These are phyloP conservation scores for Acacia crassicarpa DNA, from an alignment of 306 rosid species.

Conservation along the genomic window DNA sequence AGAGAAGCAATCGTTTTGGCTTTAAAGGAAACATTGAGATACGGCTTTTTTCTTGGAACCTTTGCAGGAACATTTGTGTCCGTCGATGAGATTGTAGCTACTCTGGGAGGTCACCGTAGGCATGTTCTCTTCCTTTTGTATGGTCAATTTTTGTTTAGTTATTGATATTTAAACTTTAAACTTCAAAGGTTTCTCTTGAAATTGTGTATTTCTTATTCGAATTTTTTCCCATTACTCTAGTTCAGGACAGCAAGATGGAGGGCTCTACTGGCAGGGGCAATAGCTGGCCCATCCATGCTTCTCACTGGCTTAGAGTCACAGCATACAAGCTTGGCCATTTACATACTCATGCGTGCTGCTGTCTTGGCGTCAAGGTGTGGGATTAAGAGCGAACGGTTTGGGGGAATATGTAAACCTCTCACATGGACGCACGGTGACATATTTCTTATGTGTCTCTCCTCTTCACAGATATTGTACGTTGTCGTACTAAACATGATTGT, in stretches of 20 bases:
- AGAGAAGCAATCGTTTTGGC: conserved; percentile 66
- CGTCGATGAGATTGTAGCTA: conserved; percentile 71
- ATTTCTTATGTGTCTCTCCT: conserved; percentile 95
- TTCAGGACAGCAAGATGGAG: conserved; percentile 97
- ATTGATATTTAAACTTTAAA: not conserved
- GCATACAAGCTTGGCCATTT: conserved; percentile 88
- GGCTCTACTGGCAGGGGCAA: conserved; percentile 88
- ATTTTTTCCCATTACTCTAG: conserved; percentile 33
- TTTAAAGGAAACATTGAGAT: conserved; percentile 87
- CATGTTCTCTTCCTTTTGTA: conserved; percentile 50
- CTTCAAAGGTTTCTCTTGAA: not conserved
- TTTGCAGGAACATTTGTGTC: conserved; percentile 92
- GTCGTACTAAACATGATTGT: not conserved
- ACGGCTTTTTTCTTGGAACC: conserved; percentile 87
- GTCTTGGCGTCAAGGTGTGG: conserved; percentile 93
- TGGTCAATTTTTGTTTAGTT: not conserved
- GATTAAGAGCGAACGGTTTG: conserved; percentile 90
- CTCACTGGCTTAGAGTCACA: conserved; percentile 82
- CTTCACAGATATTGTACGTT: conserved; percentile 90
- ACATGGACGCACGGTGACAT: conserved; percentile 95
- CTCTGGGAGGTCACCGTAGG: conserved; percentile 88
- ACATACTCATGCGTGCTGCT: conserved; percentile 93
- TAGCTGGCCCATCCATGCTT: conserved; percentile 94
- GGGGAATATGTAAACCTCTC: conserved; percentile 85
- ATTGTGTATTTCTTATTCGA: conserved; percentile 34